phyloP scores from a whole-genome alignment of 768 basidiomycete genomes.

The Scleroderma bovista region DNA sequence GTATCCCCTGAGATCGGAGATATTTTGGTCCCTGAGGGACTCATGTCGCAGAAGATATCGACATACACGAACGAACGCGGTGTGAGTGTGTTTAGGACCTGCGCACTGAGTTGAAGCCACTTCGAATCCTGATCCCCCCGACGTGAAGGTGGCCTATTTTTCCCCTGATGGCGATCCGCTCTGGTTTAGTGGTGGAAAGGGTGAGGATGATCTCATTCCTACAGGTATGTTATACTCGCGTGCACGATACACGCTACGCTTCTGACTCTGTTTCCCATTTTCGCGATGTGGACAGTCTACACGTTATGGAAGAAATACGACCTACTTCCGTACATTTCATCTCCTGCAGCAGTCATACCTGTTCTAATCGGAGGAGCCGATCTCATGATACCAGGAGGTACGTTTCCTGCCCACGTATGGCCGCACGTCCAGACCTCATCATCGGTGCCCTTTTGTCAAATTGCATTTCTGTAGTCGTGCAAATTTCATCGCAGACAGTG shows the following conservation, averaged over 20 bases:
- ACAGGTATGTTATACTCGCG: slow-evolving; percentile 37
- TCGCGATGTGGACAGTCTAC: slow-evolving; percentile 43
- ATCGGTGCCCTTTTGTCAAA: neutral
- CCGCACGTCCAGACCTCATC: too few relatives aligned
- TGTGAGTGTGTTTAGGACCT: slow-evolving; percentile 28
- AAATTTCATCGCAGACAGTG: slow-evolving; percentile 38
- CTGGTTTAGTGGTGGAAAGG: slow-evolving; percentile 75
- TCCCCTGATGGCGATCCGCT: slow-evolving; percentile 63
- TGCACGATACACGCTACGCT: neutral
- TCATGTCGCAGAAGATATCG: slow-evolving; percentile 60
- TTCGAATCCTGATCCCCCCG: slow-evolving; percentile 2
- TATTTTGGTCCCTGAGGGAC: slow-evolving; percentile 66
- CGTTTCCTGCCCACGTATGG: slow-evolving; percentile 20
- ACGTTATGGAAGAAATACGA: slow-evolving; percentile 72
- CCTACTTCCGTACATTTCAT: slow-evolving; percentile 66
- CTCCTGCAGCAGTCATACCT: slow-evolving; percentile 65
- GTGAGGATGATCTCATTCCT: slow-evolving; percentile 64
- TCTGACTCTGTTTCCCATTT: neutral
- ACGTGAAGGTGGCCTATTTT: slow-evolving; percentile 54
- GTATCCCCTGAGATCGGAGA: slow-evolving; percentile 57
- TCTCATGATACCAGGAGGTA: slow-evolving; percentile 84
- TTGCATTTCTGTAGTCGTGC: slow-evolving; percentile 43
- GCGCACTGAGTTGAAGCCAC: neutral
- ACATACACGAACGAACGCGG: slow-evolving; percentile 63
- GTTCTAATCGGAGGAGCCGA: slow-evolving; percentile 76